Evolutionary conservation across 148 eudicot species (phyloP).

Genomic region (Chenopodium album): DNA sequence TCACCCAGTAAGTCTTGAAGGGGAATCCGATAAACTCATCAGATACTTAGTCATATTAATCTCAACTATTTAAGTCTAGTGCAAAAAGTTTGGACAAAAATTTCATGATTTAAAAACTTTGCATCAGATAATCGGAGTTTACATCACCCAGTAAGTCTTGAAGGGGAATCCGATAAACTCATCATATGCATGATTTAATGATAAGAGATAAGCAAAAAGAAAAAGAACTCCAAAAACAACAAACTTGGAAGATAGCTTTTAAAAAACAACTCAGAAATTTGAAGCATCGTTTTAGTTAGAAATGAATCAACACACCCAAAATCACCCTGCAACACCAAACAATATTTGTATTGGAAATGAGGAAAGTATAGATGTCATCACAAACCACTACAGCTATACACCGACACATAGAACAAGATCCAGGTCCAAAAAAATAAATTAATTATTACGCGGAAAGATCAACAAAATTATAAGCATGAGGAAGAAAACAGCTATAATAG

Average conservation of each 20-base stretch:
- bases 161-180: constrained; percentile 97
- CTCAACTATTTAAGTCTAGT: too few relatives aligned
- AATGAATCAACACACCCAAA: too few relatives aligned
- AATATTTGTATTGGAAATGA: too few relatives aligned
- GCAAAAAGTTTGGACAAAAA: neutral
- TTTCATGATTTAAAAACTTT: neutral
- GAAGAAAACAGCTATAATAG: neutral
- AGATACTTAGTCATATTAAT: constrained; percentile 30
- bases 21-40: constrained; percentile 95
- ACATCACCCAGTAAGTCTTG: constrained; percentile 81
- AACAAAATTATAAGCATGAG: neutral
- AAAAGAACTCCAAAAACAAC: neutral
- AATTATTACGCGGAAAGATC: neutral
- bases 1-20: constrained; percentile 88
- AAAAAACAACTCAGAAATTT: neutral
- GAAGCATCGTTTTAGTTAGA: neutral
- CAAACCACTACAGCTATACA: neutral
- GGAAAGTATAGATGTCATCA: neutral
- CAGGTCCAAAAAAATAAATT: neutral
- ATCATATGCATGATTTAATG: constrained; percentile 46
- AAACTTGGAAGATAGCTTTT: neutral
- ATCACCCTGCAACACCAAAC: neutral
- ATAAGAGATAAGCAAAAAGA: neutral
- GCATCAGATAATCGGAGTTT: constrained; percentile 86
- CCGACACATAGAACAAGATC: neutral